A percentile compares a stretch with the other conserved stretches of the same genome.
These are phyloP conservation scores for Hymenoscyphus fructigenus DNA, from an alignment of 2,329 filamentous ascomycete species.

Conservation along the genomic window DNA sequence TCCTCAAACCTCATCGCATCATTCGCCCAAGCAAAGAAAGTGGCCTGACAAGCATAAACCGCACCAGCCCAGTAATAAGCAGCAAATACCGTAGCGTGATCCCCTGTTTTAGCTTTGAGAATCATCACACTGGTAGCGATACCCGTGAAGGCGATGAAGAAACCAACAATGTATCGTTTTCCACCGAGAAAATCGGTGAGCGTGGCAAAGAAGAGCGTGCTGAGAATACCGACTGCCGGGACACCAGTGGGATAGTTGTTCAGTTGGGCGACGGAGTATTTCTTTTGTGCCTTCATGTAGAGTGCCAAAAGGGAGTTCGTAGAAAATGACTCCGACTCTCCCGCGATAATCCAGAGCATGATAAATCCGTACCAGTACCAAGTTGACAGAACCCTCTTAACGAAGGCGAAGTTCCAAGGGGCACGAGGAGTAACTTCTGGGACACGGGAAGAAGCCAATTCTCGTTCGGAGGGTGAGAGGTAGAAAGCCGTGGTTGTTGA, in stretches of 20 bases:
- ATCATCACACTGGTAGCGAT: slow-evolving; percentile 63
- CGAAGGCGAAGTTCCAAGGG: slow-evolving; percentile 48
- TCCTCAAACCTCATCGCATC: slow-evolving; percentile 62
- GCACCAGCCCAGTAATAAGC: slow-evolving; percentile 70
- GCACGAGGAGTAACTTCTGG: slow-evolving; percentile 42
- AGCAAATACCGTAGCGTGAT: slow-evolving; percentile 53
- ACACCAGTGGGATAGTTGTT: slow-evolving; percentile 56
- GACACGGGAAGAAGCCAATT: slow-evolving; percentile 45
- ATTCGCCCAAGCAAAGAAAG: slow-evolving; percentile 75
- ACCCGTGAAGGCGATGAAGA: slow-evolving; percentile 66
- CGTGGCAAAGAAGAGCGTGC: slow-evolving; percentile 67
- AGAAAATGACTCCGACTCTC: slow-evolving; percentile 70
- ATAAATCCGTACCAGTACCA: slow-evolving; percentile 69
- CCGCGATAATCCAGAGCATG: slow-evolving; percentile 67
- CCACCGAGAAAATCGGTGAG: slow-evolving; percentile 64
- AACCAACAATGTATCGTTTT: slow-evolving; percentile 63
- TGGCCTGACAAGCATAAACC: slow-evolving; percentile 71
- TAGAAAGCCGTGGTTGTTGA: slow-evolving; percentile 44
- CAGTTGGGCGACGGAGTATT: slow-evolving; percentile 48
- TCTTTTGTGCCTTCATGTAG: slow-evolving; percentile 47
- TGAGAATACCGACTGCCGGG: slow-evolving; percentile 48
- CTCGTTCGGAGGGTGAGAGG: slow-evolving; percentile 41
- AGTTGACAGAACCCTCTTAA: slow-evolving; percentile 54
- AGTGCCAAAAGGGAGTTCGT: slow-evolving; percentile 58
- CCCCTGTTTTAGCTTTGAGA: slow-evolving; percentile 40